phyloP scores from a whole-genome alignment of 23 red algal species.

The Gracilaria domingensis region DNA sequence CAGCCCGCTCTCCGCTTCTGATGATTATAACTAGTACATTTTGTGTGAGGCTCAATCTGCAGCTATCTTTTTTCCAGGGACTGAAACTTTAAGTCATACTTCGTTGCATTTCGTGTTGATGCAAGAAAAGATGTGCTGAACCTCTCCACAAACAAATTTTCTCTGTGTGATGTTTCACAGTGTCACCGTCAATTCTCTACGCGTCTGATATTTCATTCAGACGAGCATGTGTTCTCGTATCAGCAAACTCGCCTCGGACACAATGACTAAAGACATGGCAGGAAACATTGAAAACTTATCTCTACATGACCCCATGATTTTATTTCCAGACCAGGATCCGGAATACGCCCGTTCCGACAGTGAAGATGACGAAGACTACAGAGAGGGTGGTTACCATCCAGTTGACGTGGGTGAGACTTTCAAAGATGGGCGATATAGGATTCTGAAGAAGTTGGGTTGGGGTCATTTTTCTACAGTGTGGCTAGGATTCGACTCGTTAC shows the following conservation, averaged over 20 bases:
- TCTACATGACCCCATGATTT: not conserved
- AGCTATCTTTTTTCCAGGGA: not conserved
- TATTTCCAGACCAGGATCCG: constrained; percentile 14
- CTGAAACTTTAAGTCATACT: not conserved
- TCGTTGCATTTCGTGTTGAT: not conserved
- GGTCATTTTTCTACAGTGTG: constrained; percentile 99
- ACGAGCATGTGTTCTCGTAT: not conserved
- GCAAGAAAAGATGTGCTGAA: not conserved
- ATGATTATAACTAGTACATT: not conserved
- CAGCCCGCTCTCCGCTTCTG: not conserved
- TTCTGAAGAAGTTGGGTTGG: constrained; percentile 95
- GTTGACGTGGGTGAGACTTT: constrained; percentile 85
- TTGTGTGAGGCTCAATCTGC: not conserved
- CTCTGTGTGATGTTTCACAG: not conserved
- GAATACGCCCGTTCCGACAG: constrained; percentile 47
- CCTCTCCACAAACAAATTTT: not conserved
- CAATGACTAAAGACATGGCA: not conserved
- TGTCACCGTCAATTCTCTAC: not conserved
- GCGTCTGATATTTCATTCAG: not conserved
- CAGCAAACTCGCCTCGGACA: not conserved
- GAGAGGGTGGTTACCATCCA: constrained; percentile 86
- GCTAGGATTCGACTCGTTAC: constrained; percentile 71
- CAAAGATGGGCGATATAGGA: constrained; percentile 81
- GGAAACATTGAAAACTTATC: not conserved
- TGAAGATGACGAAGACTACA: constrained; percentile 78